A percentile compares a stretch with the other conserved stretches of the same genome.
Conservation (phyloP, 305 asterid species). For the Solanum hybrid region DNA sequence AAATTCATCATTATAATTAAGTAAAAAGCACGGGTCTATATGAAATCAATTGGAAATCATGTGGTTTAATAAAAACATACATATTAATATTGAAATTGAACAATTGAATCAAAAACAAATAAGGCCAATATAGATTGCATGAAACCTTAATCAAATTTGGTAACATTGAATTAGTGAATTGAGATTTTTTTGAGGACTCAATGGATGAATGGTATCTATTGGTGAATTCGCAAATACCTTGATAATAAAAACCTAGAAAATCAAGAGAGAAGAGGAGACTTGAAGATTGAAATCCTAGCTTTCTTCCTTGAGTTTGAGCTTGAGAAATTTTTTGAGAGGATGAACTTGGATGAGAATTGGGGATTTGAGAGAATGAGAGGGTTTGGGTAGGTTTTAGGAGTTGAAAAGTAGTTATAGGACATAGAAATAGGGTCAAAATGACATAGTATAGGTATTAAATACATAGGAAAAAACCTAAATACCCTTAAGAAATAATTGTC, state of each 20-base stretch:
- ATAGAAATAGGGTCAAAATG: neutral
- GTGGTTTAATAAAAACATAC: neutral
- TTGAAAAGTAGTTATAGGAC: neutral
- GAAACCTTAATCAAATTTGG: neutral
- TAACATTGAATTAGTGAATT: neutral
- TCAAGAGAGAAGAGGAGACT: neutral
- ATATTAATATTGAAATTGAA: neutral
- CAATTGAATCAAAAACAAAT: neutral
- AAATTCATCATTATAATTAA: neutral
- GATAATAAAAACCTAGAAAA: neutral
- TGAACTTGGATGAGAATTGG: neutral
- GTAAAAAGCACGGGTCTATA: neutral
- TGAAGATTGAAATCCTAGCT: neutral
- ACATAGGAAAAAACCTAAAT: neutral
- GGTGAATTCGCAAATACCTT: neutral
- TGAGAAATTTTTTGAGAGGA: neutral
- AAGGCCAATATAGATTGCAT: neutral
- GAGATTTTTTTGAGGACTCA: neutral
- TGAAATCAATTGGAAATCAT: neutral
- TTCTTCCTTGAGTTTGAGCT: neutral
- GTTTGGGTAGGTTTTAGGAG: neutral
- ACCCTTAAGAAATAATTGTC: neutral
- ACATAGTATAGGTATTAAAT: neutral
- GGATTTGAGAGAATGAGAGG: neutral
- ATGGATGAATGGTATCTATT: neutral